Percentiles rank a stretch among this genome's conserved stretches.
phyloP scores from a whole-genome alignment of 257 asterid species.

The Petrea volubilis region DNA sequence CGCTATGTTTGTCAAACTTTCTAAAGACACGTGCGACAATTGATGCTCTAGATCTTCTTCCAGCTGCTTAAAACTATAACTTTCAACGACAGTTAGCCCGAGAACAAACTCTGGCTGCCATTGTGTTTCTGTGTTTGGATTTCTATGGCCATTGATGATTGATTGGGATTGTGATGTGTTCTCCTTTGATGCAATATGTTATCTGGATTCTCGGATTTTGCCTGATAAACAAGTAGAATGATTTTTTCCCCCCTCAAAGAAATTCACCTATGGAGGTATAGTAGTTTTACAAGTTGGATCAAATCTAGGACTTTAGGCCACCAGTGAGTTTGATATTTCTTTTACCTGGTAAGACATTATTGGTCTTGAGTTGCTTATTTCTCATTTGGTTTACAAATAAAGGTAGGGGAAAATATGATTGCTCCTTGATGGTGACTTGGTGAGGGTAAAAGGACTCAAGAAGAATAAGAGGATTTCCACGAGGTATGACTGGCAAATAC shows the following conservation, averaged over 20 bases:
- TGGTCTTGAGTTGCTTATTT: not conserved
- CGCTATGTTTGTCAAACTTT: not conserved
- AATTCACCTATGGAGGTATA: not conserved
- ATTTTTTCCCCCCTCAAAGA: not conserved
- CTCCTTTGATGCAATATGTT: not conserved
- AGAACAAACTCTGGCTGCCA: not conserved
- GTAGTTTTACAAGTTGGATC: not conserved
- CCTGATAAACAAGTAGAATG: not conserved
- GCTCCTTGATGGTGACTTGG: not conserved
- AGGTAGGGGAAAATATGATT: not conserved
- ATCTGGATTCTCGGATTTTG: too few relatives aligned
- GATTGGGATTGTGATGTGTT: not conserved
- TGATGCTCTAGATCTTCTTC: not conserved
- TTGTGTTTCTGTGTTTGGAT: not conserved
- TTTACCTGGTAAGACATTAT: not conserved
- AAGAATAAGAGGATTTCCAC: not conserved
- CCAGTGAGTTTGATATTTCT: not conserved
- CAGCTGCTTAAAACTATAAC: not conserved
- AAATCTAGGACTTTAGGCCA: not conserved
- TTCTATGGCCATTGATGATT: not conserved
- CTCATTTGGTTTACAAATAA: not conserved
- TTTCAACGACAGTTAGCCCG: not conserved
- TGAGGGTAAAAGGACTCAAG: not conserved
- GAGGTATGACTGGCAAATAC: not conserved
- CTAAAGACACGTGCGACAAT: not conserved